These are phyloP conservation scores for Colletotrichum euphorbiae DNA, from an alignment of 2,329 filamentous ascomycete species.

Conservation along the genomic window DNA sequence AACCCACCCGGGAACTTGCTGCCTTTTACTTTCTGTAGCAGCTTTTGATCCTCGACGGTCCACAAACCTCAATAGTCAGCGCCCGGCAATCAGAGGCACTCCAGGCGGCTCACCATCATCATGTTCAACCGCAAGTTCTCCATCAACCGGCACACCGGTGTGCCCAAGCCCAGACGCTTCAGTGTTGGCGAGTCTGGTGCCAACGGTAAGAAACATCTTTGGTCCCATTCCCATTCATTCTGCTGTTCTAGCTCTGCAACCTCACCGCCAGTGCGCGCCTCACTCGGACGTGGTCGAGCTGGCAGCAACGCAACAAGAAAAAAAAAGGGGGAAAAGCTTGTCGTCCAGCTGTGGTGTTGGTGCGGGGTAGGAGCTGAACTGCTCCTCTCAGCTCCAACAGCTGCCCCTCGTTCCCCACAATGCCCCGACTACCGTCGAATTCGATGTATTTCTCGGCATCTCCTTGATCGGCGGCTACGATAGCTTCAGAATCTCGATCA, in stretches of 20 bases:
- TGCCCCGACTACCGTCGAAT: constrained; percentile 21
- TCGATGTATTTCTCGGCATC: constrained; percentile 38
- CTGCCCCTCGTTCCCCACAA: constrained; percentile 40
- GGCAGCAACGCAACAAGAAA: background rate
- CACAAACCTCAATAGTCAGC: background rate
- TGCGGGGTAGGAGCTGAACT: constrained; percentile 38
- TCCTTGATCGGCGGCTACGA: background rate
- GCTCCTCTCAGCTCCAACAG: constrained; percentile 23
- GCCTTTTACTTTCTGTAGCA: background rate
- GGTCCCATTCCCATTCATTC: background rate
- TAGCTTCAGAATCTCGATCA: background rate
- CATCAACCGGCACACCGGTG: constrained; percentile 74
- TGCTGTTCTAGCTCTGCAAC: background rate
- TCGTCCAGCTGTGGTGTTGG: constrained; percentile 21
- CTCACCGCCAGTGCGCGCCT: background rate
- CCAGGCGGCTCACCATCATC: constrained; percentile 36
- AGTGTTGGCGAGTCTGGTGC: constrained; percentile 65
- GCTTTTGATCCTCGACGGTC: background rate
- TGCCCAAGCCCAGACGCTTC: constrained; percentile 69
- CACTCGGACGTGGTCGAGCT: background rate
- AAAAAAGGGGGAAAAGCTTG: constrained; percentile 29
- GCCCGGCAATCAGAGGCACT: background rate
- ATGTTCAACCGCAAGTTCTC: constrained; percentile 73
- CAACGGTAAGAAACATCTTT: constrained; percentile 21
- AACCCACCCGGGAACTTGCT: constrained; percentile 8